phyloP scores from a whole-genome alignment of 768 basidiomycete species.

The Boletus subcaerulescens region DNA sequence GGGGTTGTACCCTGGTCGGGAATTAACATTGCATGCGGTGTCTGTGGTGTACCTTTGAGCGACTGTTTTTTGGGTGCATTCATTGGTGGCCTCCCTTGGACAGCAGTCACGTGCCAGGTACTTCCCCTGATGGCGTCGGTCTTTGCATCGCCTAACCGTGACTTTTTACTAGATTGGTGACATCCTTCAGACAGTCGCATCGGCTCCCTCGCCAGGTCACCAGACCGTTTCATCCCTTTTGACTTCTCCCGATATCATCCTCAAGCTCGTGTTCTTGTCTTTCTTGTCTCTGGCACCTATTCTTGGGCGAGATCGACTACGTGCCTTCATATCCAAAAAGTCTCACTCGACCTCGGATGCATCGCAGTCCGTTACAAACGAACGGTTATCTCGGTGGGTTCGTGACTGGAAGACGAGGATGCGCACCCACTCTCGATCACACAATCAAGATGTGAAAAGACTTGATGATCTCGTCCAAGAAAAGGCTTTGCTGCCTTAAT shows the following conservation, averaged over 20 bases:
- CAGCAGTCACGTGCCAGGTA: constrained; percentile 88
- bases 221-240: constrained; percentile 85
- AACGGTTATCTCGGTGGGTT: constrained; percentile 53
- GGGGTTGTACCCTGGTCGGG: constrained; percentile 97
- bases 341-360: constrained; percentile 22
- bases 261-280: constrained; percentile 81
- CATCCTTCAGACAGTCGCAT: constrained; percentile 80
- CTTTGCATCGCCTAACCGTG: constrained; percentile 3
- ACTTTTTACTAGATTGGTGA: constrained; percentile 65
- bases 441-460: constrained; percentile 45
- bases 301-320: constrained; percentile 65
- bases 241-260: constrained; percentile 75
- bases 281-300: constrained; percentile 86
- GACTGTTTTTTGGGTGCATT: constrained; percentile 82
- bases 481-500: constrained; percentile 39
- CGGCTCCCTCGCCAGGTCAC: constrained; percentile 62
- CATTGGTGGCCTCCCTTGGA: constrained; percentile 85
- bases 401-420: constrained; percentile 65
- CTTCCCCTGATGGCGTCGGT: constrained; percentile 25
- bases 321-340: constrained; percentile 47
- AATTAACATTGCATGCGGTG: constrained; percentile 95
- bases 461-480: constrained; percentile 54
- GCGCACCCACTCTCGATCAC: constrained; percentile 49
- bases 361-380: constrained; percentile 26
- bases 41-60: constrained; percentile 72